A percentile compares a stretch with the other conserved stretches of the same genome.
Evolutionary conservation across 805 yeast species (phyloP).

Genomic region (Starmerella bombi): DNA sequence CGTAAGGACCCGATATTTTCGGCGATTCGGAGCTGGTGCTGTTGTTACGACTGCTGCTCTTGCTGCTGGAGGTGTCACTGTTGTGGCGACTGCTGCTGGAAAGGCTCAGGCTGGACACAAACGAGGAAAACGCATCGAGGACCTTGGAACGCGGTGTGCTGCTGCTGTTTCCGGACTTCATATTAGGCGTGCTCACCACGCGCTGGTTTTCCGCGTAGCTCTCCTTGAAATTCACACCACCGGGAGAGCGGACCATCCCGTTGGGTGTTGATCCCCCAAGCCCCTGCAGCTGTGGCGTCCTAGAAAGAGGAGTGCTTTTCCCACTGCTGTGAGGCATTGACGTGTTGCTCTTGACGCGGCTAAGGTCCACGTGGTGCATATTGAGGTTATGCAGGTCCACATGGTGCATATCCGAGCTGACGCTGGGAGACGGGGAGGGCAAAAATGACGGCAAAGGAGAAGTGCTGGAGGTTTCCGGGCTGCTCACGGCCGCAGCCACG

Average conservation of each 20-base stretch:
- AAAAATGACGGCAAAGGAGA: too few relatives aligned
- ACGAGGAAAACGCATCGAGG: conserved; percentile 15
- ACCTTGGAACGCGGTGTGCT: conserved; percentile 4
- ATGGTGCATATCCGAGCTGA: too few relatives aligned
- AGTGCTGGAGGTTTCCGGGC: too few relatives aligned
- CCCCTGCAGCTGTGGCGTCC: not conserved
- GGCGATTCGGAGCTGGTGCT: conserved; percentile 3
- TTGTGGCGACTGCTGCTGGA: conserved; percentile 1
- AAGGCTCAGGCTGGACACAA: conserved; percentile 10
- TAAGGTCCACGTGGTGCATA: not conserved
- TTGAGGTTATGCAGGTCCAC: not conserved
- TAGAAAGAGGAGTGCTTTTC: too few relatives aligned
- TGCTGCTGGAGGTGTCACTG: not conserved
- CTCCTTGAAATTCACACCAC: too few relatives aligned
- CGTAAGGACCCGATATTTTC: conserved; percentile 75
- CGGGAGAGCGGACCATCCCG: not conserved
- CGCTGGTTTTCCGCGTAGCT: too few relatives aligned
- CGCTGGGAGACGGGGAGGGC: too few relatives aligned
- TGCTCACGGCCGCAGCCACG: too few relatives aligned
- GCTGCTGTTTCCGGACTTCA: not conserved
- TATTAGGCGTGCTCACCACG: conserved; percentile 1
- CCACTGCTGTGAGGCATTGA: not conserved
- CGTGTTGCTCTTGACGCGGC: not conserved
- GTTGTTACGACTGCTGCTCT: not conserved
- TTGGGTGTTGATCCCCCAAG: not conserved